Percentiles rank a stretch among this genome's conserved stretches.
These are phyloP conservation scores for Boletus bicolor DNA, from an alignment of 768 basidiomycete species.

Conservation along the genomic window DNA sequence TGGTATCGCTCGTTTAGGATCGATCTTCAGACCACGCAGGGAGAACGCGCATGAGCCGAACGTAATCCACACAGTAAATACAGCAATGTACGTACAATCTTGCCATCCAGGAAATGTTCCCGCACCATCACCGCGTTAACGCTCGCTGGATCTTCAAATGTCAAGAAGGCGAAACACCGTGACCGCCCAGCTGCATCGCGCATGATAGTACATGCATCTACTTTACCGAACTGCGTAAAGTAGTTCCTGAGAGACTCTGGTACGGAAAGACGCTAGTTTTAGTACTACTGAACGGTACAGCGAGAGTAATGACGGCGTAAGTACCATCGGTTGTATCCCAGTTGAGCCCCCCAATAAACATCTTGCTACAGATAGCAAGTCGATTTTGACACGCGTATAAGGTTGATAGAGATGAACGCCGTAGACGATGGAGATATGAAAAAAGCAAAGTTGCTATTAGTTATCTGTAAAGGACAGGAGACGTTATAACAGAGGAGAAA, in stretches of 20 bases:
- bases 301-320: slow-evolving; percentile 38
- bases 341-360: slow-evolving; percentile 99
- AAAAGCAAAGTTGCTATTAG: slow-evolving; percentile 70
- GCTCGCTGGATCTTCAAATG: slow-evolving; percentile 88
- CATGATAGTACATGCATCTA: slow-evolving; percentile 99
- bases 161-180: slow-evolving; percentile 96
- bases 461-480: slow-evolving; percentile 66
- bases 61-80: slow-evolving; percentile 10
- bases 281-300: slow-evolving; percentile 42
- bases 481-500: slow-evolving; percentile 56
- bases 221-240: slow-evolving; percentile 94
- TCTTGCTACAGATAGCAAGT: slow-evolving; percentile 72
- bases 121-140: slow-evolving; percentile 96
- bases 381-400: slow-evolving; percentile 24
- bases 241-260: slow-evolving; percentile 78
- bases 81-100: slow-evolving; percentile 69
- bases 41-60: slow-evolving; percentile 19
- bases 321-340: slow-evolving; percentile 99
- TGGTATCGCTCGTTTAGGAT: slow-evolving; percentile 98
- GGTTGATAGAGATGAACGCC: slow-evolving; percentile 25
- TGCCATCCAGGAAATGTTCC: slow-evolving; percentile 94
- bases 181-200: slow-evolving; percentile 93
- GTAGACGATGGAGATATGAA: slow-evolving; percentile 32
- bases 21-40: slow-evolving; percentile 62
- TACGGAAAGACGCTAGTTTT: slow-evolving; percentile 31